Evolutionary conservation across 2,329 filamentous ascomycete species (phyloP).

Genomic region (Stachybotrys chlorohalonatus): DNA sequence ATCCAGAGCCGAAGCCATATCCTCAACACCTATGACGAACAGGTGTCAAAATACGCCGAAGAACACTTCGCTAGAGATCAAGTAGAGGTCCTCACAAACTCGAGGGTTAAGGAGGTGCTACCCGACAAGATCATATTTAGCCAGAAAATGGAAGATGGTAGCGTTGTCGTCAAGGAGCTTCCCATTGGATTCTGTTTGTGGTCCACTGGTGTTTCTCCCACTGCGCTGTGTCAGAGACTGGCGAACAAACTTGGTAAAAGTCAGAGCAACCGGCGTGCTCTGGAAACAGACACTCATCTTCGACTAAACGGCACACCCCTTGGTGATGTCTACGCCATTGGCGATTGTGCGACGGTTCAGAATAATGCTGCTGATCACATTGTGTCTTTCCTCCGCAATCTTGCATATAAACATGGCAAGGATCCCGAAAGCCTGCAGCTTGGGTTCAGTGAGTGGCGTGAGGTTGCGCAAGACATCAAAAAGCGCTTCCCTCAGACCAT

Average conservation of each 20-base stretch:
- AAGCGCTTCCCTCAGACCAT: constrained; percentile 86
- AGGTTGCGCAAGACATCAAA: constrained; percentile 73
- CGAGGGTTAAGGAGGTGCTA: constrained; percentile 82
- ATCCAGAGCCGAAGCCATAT: constrained; percentile 95
- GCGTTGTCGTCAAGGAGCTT: constrained; percentile 77
- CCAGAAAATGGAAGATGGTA: constrained; percentile 67
- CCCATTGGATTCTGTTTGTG: constrained; percentile 95
- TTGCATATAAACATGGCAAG: constrained; percentile 86
- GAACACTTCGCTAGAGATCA: constrained; percentile 83
- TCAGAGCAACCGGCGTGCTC: constrained; percentile 82
- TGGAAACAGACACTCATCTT: constrained; percentile 91
- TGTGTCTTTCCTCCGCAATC: constrained; percentile 75
- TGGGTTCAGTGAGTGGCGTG: constrained; percentile 80
- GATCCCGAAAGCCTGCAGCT: constrained; percentile 84
- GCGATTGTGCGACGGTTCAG: constrained; percentile 92
- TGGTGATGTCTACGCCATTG: constrained; percentile 92
- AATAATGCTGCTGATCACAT: constrained; percentile 94
- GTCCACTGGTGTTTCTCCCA: constrained; percentile 92
- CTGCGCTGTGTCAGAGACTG: constrained; percentile 67
- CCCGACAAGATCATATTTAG: constrained; percentile 81
- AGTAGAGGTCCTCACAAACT: constrained; percentile 85
- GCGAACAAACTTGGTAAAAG: constrained; percentile 64
- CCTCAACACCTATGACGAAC: constrained; percentile 95
- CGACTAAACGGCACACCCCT: constrained; percentile 81
- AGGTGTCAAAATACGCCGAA: constrained; percentile 86